A percentile compares a stretch with the other conserved stretches of the same genome.
Evolutionary conservation across 306 rosid genomes (phyloP).

Genomic region (Cucumis hystrix): DNA sequence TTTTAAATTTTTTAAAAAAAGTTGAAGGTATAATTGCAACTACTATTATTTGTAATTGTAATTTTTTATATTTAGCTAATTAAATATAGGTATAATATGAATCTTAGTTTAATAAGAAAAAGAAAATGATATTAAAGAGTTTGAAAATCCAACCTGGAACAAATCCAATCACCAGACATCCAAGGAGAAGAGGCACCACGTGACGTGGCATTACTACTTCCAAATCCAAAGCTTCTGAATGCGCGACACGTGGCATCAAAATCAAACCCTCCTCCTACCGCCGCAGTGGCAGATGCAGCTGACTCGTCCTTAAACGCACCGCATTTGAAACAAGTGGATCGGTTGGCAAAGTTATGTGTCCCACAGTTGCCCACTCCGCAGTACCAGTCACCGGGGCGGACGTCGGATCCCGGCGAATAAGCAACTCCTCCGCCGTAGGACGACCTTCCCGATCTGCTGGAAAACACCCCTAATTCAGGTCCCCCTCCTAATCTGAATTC

Average conservation of each 20-base stretch:
- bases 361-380: constrained; percentile 62
- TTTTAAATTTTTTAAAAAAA: too few relatives aligned
- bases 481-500: constrained; percentile 47
- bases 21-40: too few relatives aligned
- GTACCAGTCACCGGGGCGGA: constrained; percentile 90
- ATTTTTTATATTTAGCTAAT: too few relatives aligned
- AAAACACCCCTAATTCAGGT: constrained; percentile 24
- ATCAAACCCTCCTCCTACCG: not conserved
- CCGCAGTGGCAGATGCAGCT: not conserved
- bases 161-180: constrained; percentile 98
- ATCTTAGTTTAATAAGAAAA: too few relatives aligned
- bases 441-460: constrained; percentile 30
- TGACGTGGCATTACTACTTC: constrained; percentile 9
- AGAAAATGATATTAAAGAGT: not conserved
- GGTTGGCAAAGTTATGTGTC: constrained; percentile 85
- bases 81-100: too few relatives aligned
- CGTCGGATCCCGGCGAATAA: constrained; percentile 34
- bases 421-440: constrained; percentile 32
- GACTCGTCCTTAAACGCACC: constrained; percentile 66
- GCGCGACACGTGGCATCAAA: constrained; percentile 24
- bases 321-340: constrained; percentile 93
- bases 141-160: constrained; percentile 38
- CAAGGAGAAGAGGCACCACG: constrained; percentile 51
- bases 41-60: too few relatives aligned
- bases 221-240: constrained; percentile 18